A percentile compares a stretch with the other conserved stretches of the same genome.
Conservation (phyloP, 2,329 filamentous ascomycete genomes). For the Neopestalotiopsis sp. region DNA sequence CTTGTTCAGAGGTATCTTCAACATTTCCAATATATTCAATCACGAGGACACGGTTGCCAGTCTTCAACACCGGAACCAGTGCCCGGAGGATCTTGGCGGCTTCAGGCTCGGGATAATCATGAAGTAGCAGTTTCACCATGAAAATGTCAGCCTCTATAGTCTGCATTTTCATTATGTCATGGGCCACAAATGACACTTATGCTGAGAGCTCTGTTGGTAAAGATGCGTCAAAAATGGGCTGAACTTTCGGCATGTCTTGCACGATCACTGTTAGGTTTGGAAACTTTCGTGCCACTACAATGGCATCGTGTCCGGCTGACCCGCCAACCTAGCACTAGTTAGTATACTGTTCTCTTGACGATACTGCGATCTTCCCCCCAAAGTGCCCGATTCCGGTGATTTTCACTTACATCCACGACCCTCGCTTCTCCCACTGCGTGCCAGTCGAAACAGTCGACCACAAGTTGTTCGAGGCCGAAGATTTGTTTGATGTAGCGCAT, state of each 20-base stretch:
- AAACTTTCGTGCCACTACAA: constrained; percentile 45
- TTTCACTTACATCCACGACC: constrained; percentile 45
- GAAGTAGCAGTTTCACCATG: constrained; percentile 58
- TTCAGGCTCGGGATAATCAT: constrained; percentile 58
- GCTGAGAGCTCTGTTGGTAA: constrained; percentile 37
- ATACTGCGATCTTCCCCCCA: too few relatives aligned
- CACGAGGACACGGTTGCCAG: constrained; percentile 44
- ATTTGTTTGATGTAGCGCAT: constrained; percentile 46
- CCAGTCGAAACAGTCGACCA: constrained; percentile 42
- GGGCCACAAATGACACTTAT: constrained; percentile 41
- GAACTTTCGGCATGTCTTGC: constrained; percentile 47
- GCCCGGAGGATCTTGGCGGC: constrained; percentile 44
- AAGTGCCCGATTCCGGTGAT: neutral
- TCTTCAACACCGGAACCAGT: constrained; percentile 48
- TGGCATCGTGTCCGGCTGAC: constrained; percentile 46
- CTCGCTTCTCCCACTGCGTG: constrained; percentile 37
- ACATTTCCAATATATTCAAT: constrained; percentile 45
- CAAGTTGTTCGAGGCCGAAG: constrained; percentile 40
- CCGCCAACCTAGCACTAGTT: constrained; percentile 41
- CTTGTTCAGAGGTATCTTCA: constrained; percentile 26
- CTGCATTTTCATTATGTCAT: constrained; percentile 46
- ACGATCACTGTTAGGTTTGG: constrained; percentile 47
- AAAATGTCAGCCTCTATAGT: constrained; percentile 50
- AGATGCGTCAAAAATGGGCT: constrained; percentile 39
- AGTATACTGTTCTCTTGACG: too few relatives aligned